These are phyloP conservation scores for Acrodontium crateriforme DNA, from an alignment of 2,329 filamentous ascomycete genomes.

Conservation along the genomic window DNA sequence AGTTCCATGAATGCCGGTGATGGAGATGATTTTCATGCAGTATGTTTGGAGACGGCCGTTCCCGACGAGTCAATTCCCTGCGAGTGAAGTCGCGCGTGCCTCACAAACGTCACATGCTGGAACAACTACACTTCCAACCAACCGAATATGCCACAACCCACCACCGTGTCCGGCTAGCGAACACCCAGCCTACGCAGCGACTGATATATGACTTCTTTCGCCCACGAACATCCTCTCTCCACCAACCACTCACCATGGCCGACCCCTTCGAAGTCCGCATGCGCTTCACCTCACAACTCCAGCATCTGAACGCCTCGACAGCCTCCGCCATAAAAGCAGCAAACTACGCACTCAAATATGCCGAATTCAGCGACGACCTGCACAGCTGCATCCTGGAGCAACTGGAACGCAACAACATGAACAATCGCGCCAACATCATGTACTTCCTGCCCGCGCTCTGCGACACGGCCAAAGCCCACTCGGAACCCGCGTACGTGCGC, in stretches of 20 bases:
- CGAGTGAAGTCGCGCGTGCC: too few species aligned
- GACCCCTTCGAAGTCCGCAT: constrained; percentile 98
- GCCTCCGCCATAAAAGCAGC: constrained; percentile 84
- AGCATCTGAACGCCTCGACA: constrained; percentile 81
- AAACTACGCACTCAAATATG: constrained; percentile 85
- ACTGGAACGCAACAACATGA: constrained; percentile 87
- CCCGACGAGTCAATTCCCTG: too few species aligned
- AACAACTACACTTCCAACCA: too few species aligned
- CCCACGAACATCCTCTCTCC: too few species aligned
- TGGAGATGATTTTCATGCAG: too few species aligned
- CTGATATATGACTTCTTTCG: too few species aligned
- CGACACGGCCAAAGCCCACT: constrained; percentile 65
- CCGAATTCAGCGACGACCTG: constrained; percentile 90
- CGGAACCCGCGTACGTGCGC: constrained; percentile 66
- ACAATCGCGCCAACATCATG: constrained; percentile 95
- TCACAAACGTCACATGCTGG: too few species aligned
- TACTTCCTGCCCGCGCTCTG: constrained; percentile 96
- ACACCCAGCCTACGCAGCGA: too few species aligned
- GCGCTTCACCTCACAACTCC: constrained; percentile 82
- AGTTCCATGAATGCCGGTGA: too few species aligned
- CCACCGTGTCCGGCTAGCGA: too few species aligned
- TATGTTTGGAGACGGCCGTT: too few species aligned
- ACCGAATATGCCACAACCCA: too few species aligned
- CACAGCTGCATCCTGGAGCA: constrained; percentile 97
- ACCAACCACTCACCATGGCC: constrained; percentile 35